A percentile compares a stretch with the other conserved stretches of the same genome.
phyloP scores from a whole-genome alignment of 768 basidiomycete genomes.

The Macrolepiota albuminosa region DNA sequence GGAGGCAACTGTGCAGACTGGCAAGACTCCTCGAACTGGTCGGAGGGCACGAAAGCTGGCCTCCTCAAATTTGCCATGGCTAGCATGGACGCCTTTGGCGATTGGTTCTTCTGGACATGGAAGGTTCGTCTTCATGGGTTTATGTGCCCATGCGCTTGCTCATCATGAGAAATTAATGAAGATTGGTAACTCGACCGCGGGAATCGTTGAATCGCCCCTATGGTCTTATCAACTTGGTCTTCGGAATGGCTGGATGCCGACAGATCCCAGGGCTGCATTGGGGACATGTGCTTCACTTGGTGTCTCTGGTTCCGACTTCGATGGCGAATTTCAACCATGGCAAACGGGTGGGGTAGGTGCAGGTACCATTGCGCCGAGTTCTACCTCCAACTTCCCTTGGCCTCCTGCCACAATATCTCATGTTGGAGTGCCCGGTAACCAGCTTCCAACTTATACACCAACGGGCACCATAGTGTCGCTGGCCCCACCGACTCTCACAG shows the following conservation, averaged over 20 bases:
- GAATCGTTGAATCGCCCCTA: constrained; percentile 37
- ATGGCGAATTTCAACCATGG: constrained; percentile 52
- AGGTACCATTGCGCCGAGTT: constrained; percentile 42
- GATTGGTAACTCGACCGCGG: constrained; percentile 32
- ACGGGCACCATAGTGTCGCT: constrained; percentile 61
- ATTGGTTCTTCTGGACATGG: constrained; percentile 49
- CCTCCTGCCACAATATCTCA: constrained; percentile 53
- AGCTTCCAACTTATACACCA: constrained; percentile 62
- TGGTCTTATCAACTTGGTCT: constrained; percentile 47
- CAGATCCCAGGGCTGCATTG: constrained; percentile 45
- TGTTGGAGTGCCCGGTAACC: constrained; percentile 29
- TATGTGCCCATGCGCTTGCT: constrained; percentile 2
- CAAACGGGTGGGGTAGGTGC: constrained; percentile 64
- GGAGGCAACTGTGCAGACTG: constrained; percentile 27
- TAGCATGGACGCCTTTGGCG: constrained; percentile 28
- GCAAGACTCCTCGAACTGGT: constrained; percentile 54
- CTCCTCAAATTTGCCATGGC: constrained; percentile 51
- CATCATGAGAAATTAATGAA: constrained; percentile 11
- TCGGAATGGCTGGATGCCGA: constrained; percentile 42
- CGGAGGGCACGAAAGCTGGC: constrained; percentile 24
- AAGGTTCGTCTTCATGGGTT: constrained; percentile 27
- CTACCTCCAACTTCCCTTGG: constrained; percentile 44
- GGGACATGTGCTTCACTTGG: constrained; percentile 60
- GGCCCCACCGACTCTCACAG: constrained; percentile 37
- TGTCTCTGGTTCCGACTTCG: constrained; percentile 28